phyloP scores from a whole-genome alignment of 1,284 basidiomycete species.

The Acaromyces ingoldii region DNA sequence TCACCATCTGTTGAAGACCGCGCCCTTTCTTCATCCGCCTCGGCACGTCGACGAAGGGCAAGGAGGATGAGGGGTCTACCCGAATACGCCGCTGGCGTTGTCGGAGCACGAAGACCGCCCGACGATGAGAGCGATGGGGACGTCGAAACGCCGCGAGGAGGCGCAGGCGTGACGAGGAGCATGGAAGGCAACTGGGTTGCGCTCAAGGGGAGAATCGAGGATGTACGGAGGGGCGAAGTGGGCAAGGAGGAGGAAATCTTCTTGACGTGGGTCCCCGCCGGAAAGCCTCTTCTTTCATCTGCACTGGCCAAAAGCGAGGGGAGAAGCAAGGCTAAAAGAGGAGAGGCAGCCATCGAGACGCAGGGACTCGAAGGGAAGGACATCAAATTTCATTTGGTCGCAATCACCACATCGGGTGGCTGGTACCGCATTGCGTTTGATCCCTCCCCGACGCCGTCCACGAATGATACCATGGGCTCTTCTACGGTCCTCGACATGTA shows the following conservation, averaged over 20 bases:
- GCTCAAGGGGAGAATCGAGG: slow-evolving; percentile 33
- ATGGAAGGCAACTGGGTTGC: slow-evolving; percentile 42
- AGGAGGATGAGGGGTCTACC: too few relatives aligned
- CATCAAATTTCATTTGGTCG: slow-evolving; percentile 19
- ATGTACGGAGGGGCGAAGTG: slow-evolving; percentile 36
- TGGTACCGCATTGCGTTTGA: slow-evolving; percentile 37
- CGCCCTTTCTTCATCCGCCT: too few relatives aligned
- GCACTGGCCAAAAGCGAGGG: neutral
- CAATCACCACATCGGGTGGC: slow-evolving; percentile 37
- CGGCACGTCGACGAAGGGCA: too few relatives aligned
- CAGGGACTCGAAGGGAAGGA: neutral
- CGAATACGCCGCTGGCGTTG: too few relatives aligned
- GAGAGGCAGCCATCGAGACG: neutral
- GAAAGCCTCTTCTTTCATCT: neutral
- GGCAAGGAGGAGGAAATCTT: slow-evolving; percentile 36
- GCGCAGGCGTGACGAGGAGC: too few relatives aligned
- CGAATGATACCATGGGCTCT: neutral
- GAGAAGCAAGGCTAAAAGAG: neutral
- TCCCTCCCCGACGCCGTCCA: neutral
- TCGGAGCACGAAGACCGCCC: too few relatives aligned
- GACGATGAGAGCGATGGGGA: too few relatives aligned
- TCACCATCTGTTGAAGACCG: too few relatives aligned
- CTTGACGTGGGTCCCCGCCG: slow-evolving; percentile 27
- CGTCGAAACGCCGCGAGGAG: too few relatives aligned
- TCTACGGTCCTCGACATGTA: slow-evolving; percentile 39